phyloP scores from a whole-genome alignment of 768 basidiomycete species.

The Xerocomellus dryophilus region DNA sequence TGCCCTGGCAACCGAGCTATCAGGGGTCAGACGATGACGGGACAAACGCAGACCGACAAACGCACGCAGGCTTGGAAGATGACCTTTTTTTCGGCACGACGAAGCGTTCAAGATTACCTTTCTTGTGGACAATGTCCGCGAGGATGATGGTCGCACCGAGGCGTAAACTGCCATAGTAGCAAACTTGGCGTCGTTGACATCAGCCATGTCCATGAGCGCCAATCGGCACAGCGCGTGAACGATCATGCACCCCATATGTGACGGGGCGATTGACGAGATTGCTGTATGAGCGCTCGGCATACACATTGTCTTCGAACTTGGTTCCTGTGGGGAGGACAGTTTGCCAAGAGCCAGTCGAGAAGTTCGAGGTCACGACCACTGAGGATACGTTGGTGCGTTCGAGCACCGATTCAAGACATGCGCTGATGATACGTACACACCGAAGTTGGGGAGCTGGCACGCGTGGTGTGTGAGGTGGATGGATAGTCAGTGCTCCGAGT shows the following conservation, averaged over 20 bases:
- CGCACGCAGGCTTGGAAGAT: too few relatives aligned
- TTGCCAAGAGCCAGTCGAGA: slow-evolving; percentile 76
- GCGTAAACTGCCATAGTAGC: too few relatives aligned
- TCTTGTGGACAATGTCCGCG: too few relatives aligned
- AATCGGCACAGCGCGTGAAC: neutral
- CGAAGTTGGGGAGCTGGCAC: slow-evolving; percentile 41
- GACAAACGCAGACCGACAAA: too few relatives aligned
- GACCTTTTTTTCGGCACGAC: too few relatives aligned
- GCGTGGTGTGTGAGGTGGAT: too few relatives aligned
- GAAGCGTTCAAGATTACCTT: too few relatives aligned
- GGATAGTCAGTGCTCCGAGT: neutral
- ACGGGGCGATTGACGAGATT: slow-evolving; percentile 67
- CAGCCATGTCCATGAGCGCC: neutral
- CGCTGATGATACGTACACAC: slow-evolving; percentile 26
- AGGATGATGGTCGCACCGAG: too few relatives aligned
- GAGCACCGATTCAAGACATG: neutral
- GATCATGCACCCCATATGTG: slow-evolving; percentile 61
- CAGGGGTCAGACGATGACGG: too few relatives aligned
- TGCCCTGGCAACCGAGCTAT: too few relatives aligned
- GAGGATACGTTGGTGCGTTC: slow-evolving; percentile 3
- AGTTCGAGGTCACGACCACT: slow-evolving; percentile 83
- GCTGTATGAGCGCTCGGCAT: slow-evolving; percentile 64
- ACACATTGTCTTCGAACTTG: slow-evolving; percentile 61
- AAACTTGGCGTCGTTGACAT: too few relatives aligned
- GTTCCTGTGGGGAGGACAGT: slow-evolving; percentile 85